Conservation (phyloP, 805 yeast genomes). For the Clavispora santaluciae region DNA sequence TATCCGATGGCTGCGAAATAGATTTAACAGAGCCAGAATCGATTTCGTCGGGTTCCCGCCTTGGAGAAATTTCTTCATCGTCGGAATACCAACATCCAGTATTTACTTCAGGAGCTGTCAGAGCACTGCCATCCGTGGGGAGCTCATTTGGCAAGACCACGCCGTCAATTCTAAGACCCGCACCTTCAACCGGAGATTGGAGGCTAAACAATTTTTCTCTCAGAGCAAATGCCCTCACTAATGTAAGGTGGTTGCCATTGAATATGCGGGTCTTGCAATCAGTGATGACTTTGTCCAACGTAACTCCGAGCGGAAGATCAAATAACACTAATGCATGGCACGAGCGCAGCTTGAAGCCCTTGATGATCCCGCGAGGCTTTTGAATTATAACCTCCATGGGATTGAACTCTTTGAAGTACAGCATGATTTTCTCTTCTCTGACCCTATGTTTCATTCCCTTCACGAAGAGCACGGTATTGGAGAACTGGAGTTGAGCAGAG, state of each 20-base stretch:
- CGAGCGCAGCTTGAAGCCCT: constrained; percentile 28
- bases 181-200: not conserved
- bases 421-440: constrained; percentile 42
- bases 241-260: constrained; percentile 3
- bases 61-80: not conserved
- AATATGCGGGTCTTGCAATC: constrained; percentile 27
- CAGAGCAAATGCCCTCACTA: constrained; percentile 6
- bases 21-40: too few species aligned
- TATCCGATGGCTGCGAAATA: too few species aligned
- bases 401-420: constrained; percentile 34
- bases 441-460: constrained; percentile 34
- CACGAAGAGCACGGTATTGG: constrained; percentile 45
- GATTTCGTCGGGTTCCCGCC: too few species aligned
- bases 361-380: constrained; percentile 29
- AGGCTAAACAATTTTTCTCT: not conserved
- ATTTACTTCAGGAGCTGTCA: not conserved
- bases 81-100: not conserved
- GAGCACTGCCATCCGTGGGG: not conserved
- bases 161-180: not conserved
- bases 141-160: not conserved
- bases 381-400: constrained; percentile 47
- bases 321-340: constrained; percentile 51
- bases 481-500: constrained; percentile 13
- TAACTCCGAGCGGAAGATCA: constrained; percentile 30
- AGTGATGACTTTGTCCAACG: constrained; percentile 40